Percentiles rank a stretch among this genome's conserved stretches.
These are phyloP conservation scores for Lactifluus pinguis DNA, from an alignment of 768 basidiomycete species.

Conservation along the genomic window DNA sequence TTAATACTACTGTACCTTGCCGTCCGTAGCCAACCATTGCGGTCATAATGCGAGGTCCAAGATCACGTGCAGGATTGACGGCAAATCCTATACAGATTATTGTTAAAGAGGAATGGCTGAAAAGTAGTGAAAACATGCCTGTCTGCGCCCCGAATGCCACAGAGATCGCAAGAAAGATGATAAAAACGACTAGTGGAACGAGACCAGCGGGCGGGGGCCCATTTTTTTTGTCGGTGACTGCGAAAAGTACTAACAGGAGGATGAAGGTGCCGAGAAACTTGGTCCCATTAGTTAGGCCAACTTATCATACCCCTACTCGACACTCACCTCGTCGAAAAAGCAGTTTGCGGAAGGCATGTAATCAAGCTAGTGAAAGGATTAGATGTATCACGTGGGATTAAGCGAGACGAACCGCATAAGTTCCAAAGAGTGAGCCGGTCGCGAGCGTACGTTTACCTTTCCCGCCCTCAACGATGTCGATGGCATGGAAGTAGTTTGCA, in stretches of 20 bases:
- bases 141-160: conserved; percentile 55
- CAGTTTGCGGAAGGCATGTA: conserved; percentile 37
- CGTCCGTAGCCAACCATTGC: conserved; percentile 67
- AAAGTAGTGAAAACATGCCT: conserved; percentile 3
- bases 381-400: neutral
- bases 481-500: conserved; percentile 58
- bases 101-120: too few species aligned
- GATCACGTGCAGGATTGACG: conserved; percentile 63
- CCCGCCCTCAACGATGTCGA: conserved; percentile 55
- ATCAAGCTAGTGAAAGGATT: conserved; percentile 23
- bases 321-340: conserved; percentile 38
- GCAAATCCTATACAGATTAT: conserved; percentile 36
- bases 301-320: neutral
- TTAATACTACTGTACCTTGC: conserved; percentile 24
- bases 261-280: conserved; percentile 50
- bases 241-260: conserved; percentile 45
- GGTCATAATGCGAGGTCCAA: conserved; percentile 60
- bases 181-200: conserved; percentile 45
- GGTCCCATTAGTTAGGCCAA: neutral
- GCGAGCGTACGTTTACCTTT: conserved; percentile 43
- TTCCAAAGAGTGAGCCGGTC: conserved; percentile 51
- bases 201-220: conserved; percentile 40
- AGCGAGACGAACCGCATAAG: conserved; percentile 43
- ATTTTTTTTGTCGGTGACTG: conserved; percentile 46
- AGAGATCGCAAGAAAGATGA: conserved; percentile 52